Percentiles rank a stretch among this genome's conserved stretches.
Evolutionary conservation across 306 rosid species (phyloP).

Genomic region (Myrica gale): DNA sequence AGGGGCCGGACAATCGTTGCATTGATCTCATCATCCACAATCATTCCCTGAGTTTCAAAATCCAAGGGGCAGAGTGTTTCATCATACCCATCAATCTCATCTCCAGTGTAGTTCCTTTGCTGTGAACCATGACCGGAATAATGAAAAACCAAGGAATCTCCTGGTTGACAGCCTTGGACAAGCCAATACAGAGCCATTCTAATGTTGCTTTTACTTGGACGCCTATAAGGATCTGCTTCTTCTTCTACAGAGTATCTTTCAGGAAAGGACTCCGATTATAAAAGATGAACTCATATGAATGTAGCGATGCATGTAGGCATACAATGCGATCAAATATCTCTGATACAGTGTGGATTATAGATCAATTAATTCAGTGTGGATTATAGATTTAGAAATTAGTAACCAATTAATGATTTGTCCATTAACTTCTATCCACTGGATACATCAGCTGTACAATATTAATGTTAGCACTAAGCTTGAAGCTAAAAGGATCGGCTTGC

Average conservation of each 20-base stretch:
- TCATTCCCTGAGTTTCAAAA: slow-evolving; percentile 41
- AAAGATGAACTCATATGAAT: too few species aligned
- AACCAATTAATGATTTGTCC: too few species aligned
- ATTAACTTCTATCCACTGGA: too few species aligned
- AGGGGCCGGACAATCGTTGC: slow-evolving; percentile 43
- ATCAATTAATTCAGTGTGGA: too few species aligned
- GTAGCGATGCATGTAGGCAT: too few species aligned
- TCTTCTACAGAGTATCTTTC: slow-evolving; percentile 38
- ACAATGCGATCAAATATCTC: too few species aligned
- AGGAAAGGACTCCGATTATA: not conserved
- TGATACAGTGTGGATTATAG: too few species aligned
- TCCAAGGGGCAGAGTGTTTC: slow-evolving; percentile 49
- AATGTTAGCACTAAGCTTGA: not conserved
- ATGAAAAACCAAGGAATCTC: slow-evolving; percentile 54
- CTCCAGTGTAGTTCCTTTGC: slow-evolving; percentile 40
- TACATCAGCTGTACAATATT: not conserved
- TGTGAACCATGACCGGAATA: slow-evolving; percentile 56
- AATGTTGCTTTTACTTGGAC: slow-evolving; percentile 43
- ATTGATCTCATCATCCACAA: slow-evolving; percentile 55
- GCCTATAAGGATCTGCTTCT: slow-evolving; percentile 35
- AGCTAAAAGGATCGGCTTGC: not conserved
- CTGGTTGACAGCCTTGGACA: slow-evolving; percentile 45
- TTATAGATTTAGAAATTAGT: too few species aligned
- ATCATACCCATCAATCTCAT: slow-evolving; percentile 51
- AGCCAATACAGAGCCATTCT: slow-evolving; percentile 50